Evolutionary conservation across 169 alveolate species (phyloP), one percentile per base, ranked within the genome.

Genomic region (Plasmodium berghei): DNA sequence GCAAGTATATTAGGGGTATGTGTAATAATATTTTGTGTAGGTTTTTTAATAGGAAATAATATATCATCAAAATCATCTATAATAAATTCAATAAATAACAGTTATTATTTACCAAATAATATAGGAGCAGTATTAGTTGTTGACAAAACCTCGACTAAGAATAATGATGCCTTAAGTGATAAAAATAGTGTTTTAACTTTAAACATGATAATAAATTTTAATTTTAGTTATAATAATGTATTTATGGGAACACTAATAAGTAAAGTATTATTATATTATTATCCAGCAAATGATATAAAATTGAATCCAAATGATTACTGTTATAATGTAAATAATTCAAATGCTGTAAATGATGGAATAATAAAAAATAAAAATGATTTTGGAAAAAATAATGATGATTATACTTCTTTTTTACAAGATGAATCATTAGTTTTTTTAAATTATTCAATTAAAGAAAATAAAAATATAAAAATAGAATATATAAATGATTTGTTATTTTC

Each of bases 241-340:
- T 80, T 80, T 66, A 66, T 80, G 83, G 90, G 90, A 34, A 80
- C 90, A n/a, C 28, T 80, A 6, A 67, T 80, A 16, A 71, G 83
- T 22, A 80, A 62, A 3, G 72, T 67, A 0, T 34, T 80, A 45
- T 55, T 80, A 42, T 67, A 67, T 80, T 80, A 80, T 34, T 80
- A 80, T 59, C 90, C 90, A 6, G 55, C 90, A 42, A 80, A 80
- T 80, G 83, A 67, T 26, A 80, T 80, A 26, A 83, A 83, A 8
- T 22, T 67, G 9, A 26, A 18, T 46, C 42, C 59, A 10, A 42
- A 66, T 55, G 90, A 80, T 2, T 18, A 55, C 16, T 80, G 90
- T 45, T 67, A 34, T 61, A 67, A 62, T 80, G 1, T 18, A 0
- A 28, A 42, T 10, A 46, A 56, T 61, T 12, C 24, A 49, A 48